Conservation (phyloP, 805 yeast genomes). For the Cyberlindnera samutprakarnensis region DNA sequence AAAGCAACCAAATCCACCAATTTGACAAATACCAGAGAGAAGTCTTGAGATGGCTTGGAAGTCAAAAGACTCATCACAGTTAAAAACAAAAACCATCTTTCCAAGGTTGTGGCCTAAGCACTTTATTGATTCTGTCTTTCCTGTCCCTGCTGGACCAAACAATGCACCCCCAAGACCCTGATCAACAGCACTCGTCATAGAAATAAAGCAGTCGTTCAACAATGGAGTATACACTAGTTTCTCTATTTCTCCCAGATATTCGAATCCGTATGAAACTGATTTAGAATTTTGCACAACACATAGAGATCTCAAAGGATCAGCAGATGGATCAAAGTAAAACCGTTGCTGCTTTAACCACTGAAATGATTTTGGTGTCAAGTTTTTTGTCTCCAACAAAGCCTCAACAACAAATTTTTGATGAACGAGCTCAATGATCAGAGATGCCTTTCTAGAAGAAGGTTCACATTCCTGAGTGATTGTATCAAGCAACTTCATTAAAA, state of each 20-base stretch:
- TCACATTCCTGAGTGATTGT: conserved; percentile 31
- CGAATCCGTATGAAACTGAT: conserved; percentile 61
- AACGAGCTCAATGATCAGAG: conserved; percentile 57
- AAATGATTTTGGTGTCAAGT: conserved; percentile 17
- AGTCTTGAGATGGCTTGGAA: conserved; percentile 72
- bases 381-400: conserved; percentile 10
- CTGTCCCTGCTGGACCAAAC: conserved; percentile 96
- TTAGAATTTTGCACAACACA: conserved; percentile 46
- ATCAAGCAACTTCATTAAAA: conserved; percentile 7
- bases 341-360: conserved; percentile 48
- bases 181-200: conserved; percentile 68
- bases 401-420: conserved; percentile 44
- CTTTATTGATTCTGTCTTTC: conserved; percentile 88
- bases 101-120: conserved; percentile 79
- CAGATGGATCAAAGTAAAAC: conserved; percentile 25
- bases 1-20: conserved; percentile 94
- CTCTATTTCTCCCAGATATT: conserved; percentile 70
- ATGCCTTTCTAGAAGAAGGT: conserved; percentile 47
- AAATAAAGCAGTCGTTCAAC: conserved; percentile 51
- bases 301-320: conserved; percentile 29
- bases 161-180: conserved; percentile 83
- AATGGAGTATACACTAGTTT: conserved; percentile 73
- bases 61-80: conserved; percentile 88
- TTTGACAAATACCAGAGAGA: conserved; percentile 66
- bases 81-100: conserved; percentile 73